Percentiles rank a stretch among this genome's conserved stretches.
phyloP scores from a whole-genome alignment of 805 yeast species.

The Metschnikowia amazonensis region DNA sequence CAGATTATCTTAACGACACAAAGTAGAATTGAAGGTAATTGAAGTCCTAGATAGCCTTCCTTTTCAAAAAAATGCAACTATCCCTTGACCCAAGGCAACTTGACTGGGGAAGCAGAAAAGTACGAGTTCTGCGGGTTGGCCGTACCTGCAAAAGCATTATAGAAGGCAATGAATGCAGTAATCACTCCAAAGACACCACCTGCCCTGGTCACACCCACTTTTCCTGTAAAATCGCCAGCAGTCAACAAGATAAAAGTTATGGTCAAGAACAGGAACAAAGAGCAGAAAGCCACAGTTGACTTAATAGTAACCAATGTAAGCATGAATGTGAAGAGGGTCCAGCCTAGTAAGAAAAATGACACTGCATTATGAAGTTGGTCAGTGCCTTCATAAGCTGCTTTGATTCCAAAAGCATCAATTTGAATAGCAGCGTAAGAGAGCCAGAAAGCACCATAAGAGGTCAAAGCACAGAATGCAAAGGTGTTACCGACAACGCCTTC shows the following conservation, averaged over 20 bases:
- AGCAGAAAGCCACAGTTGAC: conserved; percentile 35
- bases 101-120: conserved; percentile 28
- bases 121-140: conserved; percentile 36
- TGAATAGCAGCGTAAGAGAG: conserved; percentile 57
- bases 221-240: conserved; percentile 31
- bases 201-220: conserved; percentile 28
- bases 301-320: conserved; percentile 33
- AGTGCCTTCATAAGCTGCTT: conserved; percentile 38
- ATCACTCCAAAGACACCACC: conserved; percentile 44
- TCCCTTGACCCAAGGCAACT: conserved; percentile 22
- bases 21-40: not conserved
- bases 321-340: conserved; percentile 41
- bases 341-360: conserved; percentile 36
- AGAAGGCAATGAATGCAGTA: conserved; percentile 37
- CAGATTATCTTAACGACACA: too few relatives aligned
- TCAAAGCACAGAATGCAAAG: conserved; percentile 19
- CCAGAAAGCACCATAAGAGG: conserved; percentile 62
- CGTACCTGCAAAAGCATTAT: conserved; percentile 40
- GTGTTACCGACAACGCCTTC: conserved; percentile 20
- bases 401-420: conserved; percentile 58
- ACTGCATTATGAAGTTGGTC: conserved; percentile 30
- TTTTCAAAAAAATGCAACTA: not conserved
- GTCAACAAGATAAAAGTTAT: conserved; percentile 36
- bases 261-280: conserved; percentile 29
- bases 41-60: not conserved